A percentile compares a stretch with the other conserved stretches of the same genome.
phyloP scores from a whole-genome alignment of 257 asterid species.

The Handroanthus guayacan region DNA sequence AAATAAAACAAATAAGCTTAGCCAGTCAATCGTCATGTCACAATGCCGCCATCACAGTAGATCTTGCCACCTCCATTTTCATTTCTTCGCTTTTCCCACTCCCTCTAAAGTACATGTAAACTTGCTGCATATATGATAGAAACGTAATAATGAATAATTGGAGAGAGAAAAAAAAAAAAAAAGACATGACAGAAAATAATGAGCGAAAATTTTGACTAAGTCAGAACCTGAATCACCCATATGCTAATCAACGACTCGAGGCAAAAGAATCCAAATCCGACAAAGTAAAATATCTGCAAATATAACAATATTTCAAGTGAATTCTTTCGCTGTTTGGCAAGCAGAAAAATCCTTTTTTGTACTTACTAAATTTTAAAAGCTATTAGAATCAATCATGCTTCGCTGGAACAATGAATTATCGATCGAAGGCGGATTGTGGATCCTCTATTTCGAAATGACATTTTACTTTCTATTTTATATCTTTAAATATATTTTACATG shows the following conservation, averaged over 20 bases:
- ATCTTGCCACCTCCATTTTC: conserved; percentile 69
- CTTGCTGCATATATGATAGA: conserved; percentile 58
- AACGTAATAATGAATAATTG: background rate
- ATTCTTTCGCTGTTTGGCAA: too few relatives aligned
- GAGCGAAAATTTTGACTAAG: background rate
- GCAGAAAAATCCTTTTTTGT: background rate
- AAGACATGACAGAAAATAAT: background rate
- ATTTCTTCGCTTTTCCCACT: conserved; percentile 77
- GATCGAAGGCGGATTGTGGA: too few relatives aligned
- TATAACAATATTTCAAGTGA: background rate
- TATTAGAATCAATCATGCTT: background rate
- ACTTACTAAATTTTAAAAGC: background rate
- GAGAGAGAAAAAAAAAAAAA: background rate
- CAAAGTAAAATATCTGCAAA: conserved; percentile 68
- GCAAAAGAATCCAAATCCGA: conserved; percentile 69
- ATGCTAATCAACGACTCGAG: conserved; percentile 77
- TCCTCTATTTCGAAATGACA: too few relatives aligned
- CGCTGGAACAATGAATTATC: too few relatives aligned
- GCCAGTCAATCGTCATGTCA: conserved; percentile 35
- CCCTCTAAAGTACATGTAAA: conserved; percentile 79
- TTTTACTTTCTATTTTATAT: too few relatives aligned
- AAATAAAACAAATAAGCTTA: conserved; percentile 2
- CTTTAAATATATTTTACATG: too few relatives aligned
- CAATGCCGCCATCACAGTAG: conserved; percentile 70
- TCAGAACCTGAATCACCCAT: conserved; percentile 89